Percentiles rank a stretch among this genome's conserved stretches.
Evolutionary conservation across 495 filamentous ascomycete genomes (phyloP).

Genomic region (Penicillium argentinense): DNA sequence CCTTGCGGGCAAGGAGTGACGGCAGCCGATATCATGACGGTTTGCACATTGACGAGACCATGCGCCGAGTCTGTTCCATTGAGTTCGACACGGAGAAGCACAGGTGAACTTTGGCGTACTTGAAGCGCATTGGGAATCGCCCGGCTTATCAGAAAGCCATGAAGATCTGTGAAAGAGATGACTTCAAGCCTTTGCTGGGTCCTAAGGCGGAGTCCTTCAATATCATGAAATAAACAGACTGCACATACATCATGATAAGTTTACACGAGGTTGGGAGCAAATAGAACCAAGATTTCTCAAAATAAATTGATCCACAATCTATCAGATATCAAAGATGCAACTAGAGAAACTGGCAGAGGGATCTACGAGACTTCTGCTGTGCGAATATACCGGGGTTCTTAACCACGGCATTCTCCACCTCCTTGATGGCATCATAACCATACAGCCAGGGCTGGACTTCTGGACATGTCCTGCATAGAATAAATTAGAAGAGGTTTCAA

Average conservation of each 20-base stretch:
- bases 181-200: conserved; percentile 21
- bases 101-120: conserved; percentile 24
- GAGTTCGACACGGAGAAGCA: conserved; percentile 31
- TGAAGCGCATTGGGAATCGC: conserved; percentile 25
- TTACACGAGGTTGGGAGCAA: no score
- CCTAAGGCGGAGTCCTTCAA: conserved; percentile 13
- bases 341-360: conserved; percentile 9
- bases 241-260: no score
- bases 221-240: conserved; percentile 11
- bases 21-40: conserved; percentile 60
- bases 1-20: conserved; percentile 60
- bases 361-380: neutral
- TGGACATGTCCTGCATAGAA: conserved; percentile 49
- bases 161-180: conserved; percentile 35
- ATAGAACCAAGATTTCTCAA: no score
- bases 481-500: neutral
- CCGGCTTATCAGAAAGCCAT: conserved; percentile 31
- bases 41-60: conserved; percentile 55
- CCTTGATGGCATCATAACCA: conserved; percentile 60
- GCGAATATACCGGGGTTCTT: conserved; percentile 31
- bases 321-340: neutral
- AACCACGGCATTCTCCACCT: conserved; percentile 52
- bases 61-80: conserved; percentile 48
- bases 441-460: conserved; percentile 60
- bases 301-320: neutral